Conservation (phyloP, 768 basidiomycete genomes). For the Mycena indigotica region DNA sequence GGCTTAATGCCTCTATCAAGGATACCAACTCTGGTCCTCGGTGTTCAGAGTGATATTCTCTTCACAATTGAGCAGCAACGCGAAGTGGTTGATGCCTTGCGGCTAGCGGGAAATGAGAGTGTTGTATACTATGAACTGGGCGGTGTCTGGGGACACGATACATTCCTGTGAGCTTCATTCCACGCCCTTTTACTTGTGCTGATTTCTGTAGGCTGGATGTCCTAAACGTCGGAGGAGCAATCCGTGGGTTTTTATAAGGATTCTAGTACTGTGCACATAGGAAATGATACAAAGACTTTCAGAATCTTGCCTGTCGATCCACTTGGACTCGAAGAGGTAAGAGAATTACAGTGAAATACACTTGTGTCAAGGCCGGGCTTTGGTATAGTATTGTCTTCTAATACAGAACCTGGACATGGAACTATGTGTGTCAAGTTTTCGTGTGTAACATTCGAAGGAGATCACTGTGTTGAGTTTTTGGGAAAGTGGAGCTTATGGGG, state of each 20-base stretch:
- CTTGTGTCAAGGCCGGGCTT: too few species aligned
- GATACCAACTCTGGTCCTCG: conserved; percentile 84
- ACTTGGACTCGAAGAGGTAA: too few species aligned
- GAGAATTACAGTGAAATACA: too few species aligned
- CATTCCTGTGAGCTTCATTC: conserved; percentile 72
- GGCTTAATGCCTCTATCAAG: conserved; percentile 76
- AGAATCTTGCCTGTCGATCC: too few species aligned
- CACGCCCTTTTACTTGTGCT: neutral
- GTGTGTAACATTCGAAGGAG: too few species aligned
- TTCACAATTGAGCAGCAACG: conserved; percentile 98
- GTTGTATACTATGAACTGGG: conserved; percentile 98
- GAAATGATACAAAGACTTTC: too few species aligned
- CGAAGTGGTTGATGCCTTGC: conserved; percentile 89
- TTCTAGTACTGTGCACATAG: too few species aligned
- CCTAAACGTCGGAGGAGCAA: conserved; percentile 87
- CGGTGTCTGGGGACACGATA: conserved; percentile 99
- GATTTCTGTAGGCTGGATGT: conserved; percentile 66
- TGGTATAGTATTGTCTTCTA: too few species aligned
- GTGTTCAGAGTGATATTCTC: conserved; percentile 95
- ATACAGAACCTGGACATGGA: too few species aligned
- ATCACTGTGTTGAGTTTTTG: too few species aligned
- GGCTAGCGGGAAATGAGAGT: conserved; percentile 82
- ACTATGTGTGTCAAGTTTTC: too few species aligned
- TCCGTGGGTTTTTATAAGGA: conserved; percentile 86
- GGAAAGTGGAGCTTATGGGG: too few species aligned